phyloP scores from a whole-genome alignment of 2,329 filamentous ascomycete genomes.

The Alternaria burnsii region DNA sequence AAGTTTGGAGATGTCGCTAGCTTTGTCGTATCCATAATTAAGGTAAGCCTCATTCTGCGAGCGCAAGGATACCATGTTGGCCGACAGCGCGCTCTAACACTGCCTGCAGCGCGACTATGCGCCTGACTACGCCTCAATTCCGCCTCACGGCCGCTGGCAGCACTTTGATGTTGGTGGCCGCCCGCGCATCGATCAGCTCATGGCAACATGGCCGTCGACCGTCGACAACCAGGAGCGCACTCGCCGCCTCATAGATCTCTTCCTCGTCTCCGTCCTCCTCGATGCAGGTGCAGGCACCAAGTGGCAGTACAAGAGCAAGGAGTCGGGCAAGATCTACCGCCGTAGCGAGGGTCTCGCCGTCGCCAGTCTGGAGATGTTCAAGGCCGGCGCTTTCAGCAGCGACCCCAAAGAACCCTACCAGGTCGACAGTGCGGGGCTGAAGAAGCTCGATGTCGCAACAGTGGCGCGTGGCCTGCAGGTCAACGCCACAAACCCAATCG shows the following conservation, averaged over 20 bases:
- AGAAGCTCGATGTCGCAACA: constrained; percentile 74
- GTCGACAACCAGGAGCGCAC: constrained; percentile 78
- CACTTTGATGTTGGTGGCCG: constrained; percentile 83
- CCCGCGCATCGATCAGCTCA: constrained; percentile 75
- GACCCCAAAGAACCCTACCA: constrained; percentile 82
- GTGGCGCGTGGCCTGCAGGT: constrained; percentile 88
- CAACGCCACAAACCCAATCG: constrained; percentile 78
- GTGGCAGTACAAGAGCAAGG: constrained; percentile 93
- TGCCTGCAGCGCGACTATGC: constrained; percentile 70
- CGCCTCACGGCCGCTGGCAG: constrained; percentile 82
- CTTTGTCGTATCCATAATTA: constrained; percentile 93
- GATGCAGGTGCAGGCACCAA: constrained; percentile 88
- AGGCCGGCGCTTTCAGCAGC: constrained; percentile 86
- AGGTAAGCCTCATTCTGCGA: constrained; percentile 64
- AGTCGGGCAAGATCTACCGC: constrained; percentile 82
- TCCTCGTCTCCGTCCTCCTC: constrained; percentile 80
- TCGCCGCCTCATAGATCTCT: constrained; percentile 78
- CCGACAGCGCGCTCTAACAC: constrained; percentile 6
- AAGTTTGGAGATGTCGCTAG: constrained; percentile 85
- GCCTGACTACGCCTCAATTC: constrained; percentile 75
- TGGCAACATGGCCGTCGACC: constrained; percentile 72
- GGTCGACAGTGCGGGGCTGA: constrained; percentile 85
- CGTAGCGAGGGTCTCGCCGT: constrained; percentile 89
- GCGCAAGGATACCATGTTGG: neutral
- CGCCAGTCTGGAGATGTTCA: constrained; percentile 89